phyloP scores from a whole-genome alignment of 768 basidiomycete genomes.

The Lepiota venenata region DNA sequence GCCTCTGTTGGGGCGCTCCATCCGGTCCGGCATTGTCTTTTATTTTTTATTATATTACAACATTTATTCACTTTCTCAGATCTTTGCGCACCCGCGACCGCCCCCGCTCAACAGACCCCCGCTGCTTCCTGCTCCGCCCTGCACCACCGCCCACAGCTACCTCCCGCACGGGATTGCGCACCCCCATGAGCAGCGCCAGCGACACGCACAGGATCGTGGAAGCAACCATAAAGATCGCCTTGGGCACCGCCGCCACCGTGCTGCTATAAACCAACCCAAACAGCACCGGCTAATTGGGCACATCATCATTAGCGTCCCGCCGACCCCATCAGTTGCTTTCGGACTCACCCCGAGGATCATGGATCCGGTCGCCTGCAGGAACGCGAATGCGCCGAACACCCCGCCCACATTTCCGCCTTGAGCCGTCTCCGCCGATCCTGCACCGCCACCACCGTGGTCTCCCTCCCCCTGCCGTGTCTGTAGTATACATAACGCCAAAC shows the following conservation, averaged over 20 bases:
- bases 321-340: not conserved
- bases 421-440: slow-evolving; percentile 17
- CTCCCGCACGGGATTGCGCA: slow-evolving; percentile 35
- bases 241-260: slow-evolving; percentile 67
- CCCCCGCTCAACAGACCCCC: slow-evolving; percentile 36
- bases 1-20: not conserved
- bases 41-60: no score
- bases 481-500: slow-evolving; percentile 64
- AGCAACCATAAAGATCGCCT: slow-evolving; percentile 64
- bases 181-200: slow-evolving; percentile 32
- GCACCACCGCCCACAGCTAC: slow-evolving; percentile 10
- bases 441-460: slow-evolving; percentile 16
- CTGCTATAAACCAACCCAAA: slow-evolving; percentile 70
- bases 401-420: not conserved
- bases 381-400: slow-evolving; percentile 69
- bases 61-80: slow-evolving; percentile 30
- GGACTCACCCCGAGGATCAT: slow-evolving; percentile 55
- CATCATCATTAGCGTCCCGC: slow-evolving; percentile 2
- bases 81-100: slow-evolving; percentile 49
- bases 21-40: not conserved
- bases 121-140: slow-evolving; percentile 15
- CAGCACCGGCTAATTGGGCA: slow-evolving; percentile 51
- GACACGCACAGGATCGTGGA: slow-evolving; percentile 43
- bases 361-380: slow-evolving; percentile 66
- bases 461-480: slow-evolving; percentile 38